Evolutionary conservation across 176 grass and related monocot species (phyloP).

Genomic region (Zizania latifolia): DNA sequence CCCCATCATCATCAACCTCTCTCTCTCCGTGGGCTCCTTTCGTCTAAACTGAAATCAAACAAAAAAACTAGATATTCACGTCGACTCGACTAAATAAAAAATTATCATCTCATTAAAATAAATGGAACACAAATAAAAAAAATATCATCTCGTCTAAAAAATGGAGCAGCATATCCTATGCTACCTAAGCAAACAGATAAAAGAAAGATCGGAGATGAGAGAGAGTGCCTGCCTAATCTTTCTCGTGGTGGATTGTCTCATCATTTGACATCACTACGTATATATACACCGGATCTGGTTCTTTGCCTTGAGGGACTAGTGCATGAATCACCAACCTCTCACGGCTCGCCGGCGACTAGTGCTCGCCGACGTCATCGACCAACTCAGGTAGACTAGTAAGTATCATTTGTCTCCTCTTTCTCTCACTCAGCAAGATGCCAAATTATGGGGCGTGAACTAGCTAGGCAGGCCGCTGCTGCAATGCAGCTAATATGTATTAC

Average conservation of each 20-base stretch:
- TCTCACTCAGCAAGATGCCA: neutral
- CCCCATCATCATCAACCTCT: too few relatives aligned
- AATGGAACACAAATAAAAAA: too few relatives aligned
- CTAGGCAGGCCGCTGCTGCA: neutral
- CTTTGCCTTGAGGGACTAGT: constrained; percentile 12
- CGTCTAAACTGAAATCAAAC: too few relatives aligned
- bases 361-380: constrained; percentile 33
- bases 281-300: constrained; percentile 35
- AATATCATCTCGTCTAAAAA: too few relatives aligned
- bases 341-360: neutral
- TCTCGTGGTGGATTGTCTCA: constrained; percentile 30
- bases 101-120: too few relatives aligned
- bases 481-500: too few relatives aligned
- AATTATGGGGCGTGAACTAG: neutral
- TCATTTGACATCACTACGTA: constrained; percentile 39
- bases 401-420: constrained; percentile 10
- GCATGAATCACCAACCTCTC: constrained; percentile 34
- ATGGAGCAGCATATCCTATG: too few relatives aligned
- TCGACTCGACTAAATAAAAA: too few relatives aligned
- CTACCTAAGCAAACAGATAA: too few relatives aligned
- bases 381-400: constrained; percentile 19
- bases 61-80: too few relatives aligned
- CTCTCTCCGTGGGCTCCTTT: too few relatives aligned
- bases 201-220: too few relatives aligned
- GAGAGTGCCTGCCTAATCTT: neutral